phyloP scores from a whole-genome alignment of 768 basidiomycete genomes.

The Calocybe gangraenosa region DNA sequence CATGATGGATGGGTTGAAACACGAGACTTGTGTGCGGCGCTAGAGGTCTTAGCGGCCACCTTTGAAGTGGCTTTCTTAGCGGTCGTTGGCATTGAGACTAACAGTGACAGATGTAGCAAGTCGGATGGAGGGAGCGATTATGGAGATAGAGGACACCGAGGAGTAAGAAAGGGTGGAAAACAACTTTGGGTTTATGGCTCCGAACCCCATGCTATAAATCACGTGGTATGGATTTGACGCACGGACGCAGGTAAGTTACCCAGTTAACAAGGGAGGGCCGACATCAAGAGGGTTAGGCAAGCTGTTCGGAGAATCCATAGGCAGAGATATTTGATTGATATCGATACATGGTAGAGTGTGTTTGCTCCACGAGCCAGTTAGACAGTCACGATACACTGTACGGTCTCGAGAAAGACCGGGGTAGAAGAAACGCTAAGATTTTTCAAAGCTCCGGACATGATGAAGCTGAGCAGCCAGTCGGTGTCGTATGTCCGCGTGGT shows the following conservation, averaged over 20 bases:
- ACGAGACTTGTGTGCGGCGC: constrained; percentile 30
- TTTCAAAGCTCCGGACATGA: too few relatives aligned
- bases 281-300: background rate
- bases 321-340: too few relatives aligned
- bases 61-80: constrained; percentile 37
- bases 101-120: background rate
- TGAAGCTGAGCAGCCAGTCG: too few relatives aligned
- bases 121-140: constrained; percentile 2
- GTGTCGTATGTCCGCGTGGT: background rate
- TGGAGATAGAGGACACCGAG: constrained; percentile 3
- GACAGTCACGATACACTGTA: too few relatives aligned
- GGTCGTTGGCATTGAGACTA: constrained; percentile 18
- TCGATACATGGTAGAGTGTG: too few relatives aligned
- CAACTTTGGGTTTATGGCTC: constrained; percentile 18
- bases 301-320: background rate
- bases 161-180: constrained; percentile 21
- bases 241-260: constrained; percentile 20
- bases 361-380: too few relatives aligned
- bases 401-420: too few relatives aligned
- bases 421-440: too few relatives aligned
- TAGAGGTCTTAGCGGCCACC: constrained; percentile 30
- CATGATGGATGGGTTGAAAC: constrained; percentile 56
- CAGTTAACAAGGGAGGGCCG: constrained; percentile 7
- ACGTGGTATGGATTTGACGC: constrained; percentile 22
- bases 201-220: constrained; percentile 20